Base-by-base conservation (phyloP, 2,329 filamentous ascomycete species). In the Phialophora chinensis region DNA sequence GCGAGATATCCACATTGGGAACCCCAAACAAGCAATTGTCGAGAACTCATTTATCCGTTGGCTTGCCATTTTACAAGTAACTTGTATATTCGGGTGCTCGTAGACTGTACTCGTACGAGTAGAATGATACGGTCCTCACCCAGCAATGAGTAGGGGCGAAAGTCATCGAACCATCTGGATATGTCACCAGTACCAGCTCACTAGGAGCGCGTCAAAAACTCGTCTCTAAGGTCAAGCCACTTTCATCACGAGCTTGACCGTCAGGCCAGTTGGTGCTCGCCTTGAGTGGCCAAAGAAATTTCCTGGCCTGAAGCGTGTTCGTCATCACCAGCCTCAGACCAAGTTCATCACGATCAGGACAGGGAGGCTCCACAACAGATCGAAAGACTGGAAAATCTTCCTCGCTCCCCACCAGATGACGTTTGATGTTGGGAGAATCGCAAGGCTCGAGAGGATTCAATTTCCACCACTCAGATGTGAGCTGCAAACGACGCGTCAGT, bases 331-430 rank as follows among this genome's bases (percentile, higher is more conserved):
- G 55, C 31, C 56, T 47, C 23, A 29, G 27, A 12, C 44, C 11
- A 35, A 29, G 57, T 44, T 23, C 42, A 60, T 60, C 57, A 35
- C 57, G 57, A 60, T 60, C 57, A 50, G 47, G 44, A 23, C 35
- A 58, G 55, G 38, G 11, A 58, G 25, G 12, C 11, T 29, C 44
- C 23, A 3, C 35, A 29, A 23, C 12, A 17, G 38, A 50, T 49
- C 27, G 57, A 35, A 49, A 14, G 44, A 52, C 42, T 14, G 38
- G 27, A 20, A 62, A 54, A 62, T 44, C 11, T 11, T 44, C n/a
- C 44, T 25, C 4, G 31, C 33, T 54, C 31, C 29, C 59, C 49
- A 62, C 59, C 25, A 54, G 49, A 62, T 62, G 59, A 62, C 59
- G 59, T 62, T 52, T 29, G 11, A 52, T 23, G 49, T 61, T 54